Base-by-base conservation (phyloP, 805 yeast genomes). In the Zygotorulaspora chibaensis region DNA sequence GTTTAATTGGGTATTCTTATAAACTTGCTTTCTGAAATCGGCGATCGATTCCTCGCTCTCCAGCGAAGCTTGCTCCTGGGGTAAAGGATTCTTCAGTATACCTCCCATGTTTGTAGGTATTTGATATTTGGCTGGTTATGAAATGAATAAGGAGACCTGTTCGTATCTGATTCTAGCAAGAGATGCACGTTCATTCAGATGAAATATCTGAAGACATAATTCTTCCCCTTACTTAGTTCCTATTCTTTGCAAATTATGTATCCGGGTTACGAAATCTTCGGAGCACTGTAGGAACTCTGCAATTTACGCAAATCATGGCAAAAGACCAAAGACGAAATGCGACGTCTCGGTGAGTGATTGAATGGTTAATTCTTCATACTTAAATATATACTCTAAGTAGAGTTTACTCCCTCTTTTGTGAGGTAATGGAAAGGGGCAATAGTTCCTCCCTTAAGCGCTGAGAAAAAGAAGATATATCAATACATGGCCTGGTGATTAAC, bases 1-100 rank as follows among this genome's bases (percentile, higher is more conserved):
- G 62, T 89, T 89, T 55, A 83, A 67, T 52, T 77, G 75, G 0
- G 97, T 89, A 66, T 89, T 89, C 53, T 78, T 81, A 46, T 84
- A 79, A 15, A 89, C 96, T 58, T 83, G 79, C 54, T 83, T 76
- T 50, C 97, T 68, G 52, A 71, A 71, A 41, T 65, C 72, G 20
- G 65, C 62, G 2, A 70, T 60, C 3, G 65, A 70, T 18, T 59
- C 59, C n/a, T 51, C 55, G 8, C 60, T 66, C 16, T 57, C 57
- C 9, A 48, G 44, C 20, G 48, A 43, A 12, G 51, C 47, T 26
- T 54, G 45, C 8, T 56, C 57, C 9, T 65, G 67, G 2, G 56
- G 60, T 35, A 63, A 55, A 47, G 75, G 76, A 53, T 80, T 80
- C 63, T 81, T 72, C 35, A 80, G 67, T 10, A 80, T 80, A 26